Evolutionary conservation across 192 early-diverging fungal genomes (phyloP).

Genomic region (Coemansia umbellata): DNA sequence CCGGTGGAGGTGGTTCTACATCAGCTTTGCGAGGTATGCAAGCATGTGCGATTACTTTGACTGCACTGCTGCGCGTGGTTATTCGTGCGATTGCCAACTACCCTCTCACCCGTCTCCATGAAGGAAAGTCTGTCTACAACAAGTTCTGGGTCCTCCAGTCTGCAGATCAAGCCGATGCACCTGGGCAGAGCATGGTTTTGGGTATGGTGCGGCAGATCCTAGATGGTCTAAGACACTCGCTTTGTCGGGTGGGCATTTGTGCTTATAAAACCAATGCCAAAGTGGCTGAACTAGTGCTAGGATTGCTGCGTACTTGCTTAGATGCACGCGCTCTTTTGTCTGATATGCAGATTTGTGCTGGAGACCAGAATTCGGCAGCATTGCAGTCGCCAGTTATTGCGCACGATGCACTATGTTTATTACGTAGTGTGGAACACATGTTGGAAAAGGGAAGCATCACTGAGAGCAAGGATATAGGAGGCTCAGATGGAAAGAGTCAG

Average conservation of each 20-base stretch:
- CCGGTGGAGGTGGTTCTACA: not conserved
- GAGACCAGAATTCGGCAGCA: not conserved
- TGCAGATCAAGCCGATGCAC: conserved; percentile 14
- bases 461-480: not conserved
- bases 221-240: not conserved
- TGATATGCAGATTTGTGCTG: conserved; percentile 11
- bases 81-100: conserved; percentile 27
- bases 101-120: conserved; percentile 6
- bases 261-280: not conserved
- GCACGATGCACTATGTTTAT: not conserved
- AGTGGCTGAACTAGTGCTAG: conserved; percentile 1
- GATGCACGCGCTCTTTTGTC: conserved; percentile 8
- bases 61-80: conserved; percentile 28
- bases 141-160: conserved; percentile 36
- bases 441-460: not conserved
- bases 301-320: conserved; percentile 23
- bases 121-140: conserved; percentile 9
- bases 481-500: not conserved
- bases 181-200: conserved; percentile 23
- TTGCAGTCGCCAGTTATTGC: conserved; percentile 10
- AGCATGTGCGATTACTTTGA: conserved; percentile 25
- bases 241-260: not conserved
- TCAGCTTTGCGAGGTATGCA: not conserved
- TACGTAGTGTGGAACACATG: conserved; percentile 10
- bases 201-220: conserved; percentile 12